A percentile compares a stretch with the other conserved stretches of the same genome.
phyloP scores from a whole-genome alignment of 352 stramenopile species.

The Pythium dissotocum region DNA sequence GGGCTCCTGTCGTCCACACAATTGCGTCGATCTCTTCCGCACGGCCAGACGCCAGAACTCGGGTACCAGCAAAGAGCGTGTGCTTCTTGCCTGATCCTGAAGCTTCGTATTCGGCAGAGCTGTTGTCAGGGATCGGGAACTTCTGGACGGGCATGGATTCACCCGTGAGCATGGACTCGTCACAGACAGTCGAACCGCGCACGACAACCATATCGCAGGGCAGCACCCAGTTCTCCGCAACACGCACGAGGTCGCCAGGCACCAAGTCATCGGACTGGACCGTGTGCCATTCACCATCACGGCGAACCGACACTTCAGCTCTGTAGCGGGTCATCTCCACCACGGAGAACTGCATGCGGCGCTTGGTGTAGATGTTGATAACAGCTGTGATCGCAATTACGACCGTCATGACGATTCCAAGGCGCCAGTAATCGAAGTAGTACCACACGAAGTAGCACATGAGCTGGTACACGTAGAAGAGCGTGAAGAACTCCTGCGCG shows the following conservation, averaged over 20 bases:
- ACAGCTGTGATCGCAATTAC: slow-evolving; percentile 46
- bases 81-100: slow-evolving; percentile 74
- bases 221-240: slow-evolving; percentile 64
- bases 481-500: slow-evolving; percentile 64
- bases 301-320: slow-evolving; percentile 64
- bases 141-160: slow-evolving; percentile 90
- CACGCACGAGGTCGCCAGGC: slow-evolving; percentile 67
- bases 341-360: slow-evolving; percentile 50
- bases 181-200: slow-evolving; percentile 40
- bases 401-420: slow-evolving; percentile 62
- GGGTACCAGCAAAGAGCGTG: slow-evolving; percentile 89
- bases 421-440: slow-evolving; percentile 66
- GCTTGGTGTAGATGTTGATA: slow-evolving; percentile 75
- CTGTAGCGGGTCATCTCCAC: slow-evolving; percentile 67
- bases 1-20: slow-evolving; percentile 79
- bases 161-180: slow-evolving; percentile 78
- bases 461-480: slow-evolving; percentile 87
- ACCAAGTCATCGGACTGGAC: slow-evolving; percentile 54
- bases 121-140: slow-evolving; percentile 55
- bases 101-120: slow-evolving; percentile 50
- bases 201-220: slow-evolving; percentile 69
- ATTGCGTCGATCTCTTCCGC: slow-evolving; percentile 68
- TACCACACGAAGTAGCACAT: slow-evolving; percentile 87
- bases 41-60: slow-evolving; percentile 57
- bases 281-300: slow-evolving; percentile 52